Evolutionary conservation across 345 rosid species (phyloP).

Genomic region (Acer yangbiense): DNA sequence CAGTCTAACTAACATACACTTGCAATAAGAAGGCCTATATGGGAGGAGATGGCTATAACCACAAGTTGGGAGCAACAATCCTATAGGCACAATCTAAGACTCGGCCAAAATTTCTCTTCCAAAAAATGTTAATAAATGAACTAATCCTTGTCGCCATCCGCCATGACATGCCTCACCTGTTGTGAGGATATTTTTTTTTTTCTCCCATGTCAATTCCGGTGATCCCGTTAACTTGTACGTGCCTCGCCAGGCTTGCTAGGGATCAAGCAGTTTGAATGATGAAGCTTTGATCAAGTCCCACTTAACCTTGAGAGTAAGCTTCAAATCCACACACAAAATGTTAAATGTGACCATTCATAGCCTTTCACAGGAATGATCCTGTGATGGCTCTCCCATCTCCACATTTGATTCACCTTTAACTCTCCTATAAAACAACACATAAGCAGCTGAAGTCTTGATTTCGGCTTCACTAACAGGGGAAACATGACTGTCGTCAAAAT

Average conservation of each 20-base stretch:
- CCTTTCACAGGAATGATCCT: conserved; percentile 29
- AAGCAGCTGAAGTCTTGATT: conserved; percentile 84
- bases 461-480: conserved; percentile 61
- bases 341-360: not conserved
- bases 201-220: not conserved
- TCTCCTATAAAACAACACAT: conserved; percentile 80
- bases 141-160: conserved; percentile 8
- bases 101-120: conserved; percentile 12
- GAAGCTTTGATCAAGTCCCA: not conserved
- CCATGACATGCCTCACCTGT: not conserved
- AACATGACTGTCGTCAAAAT: conserved; percentile 80
- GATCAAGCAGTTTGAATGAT: not conserved
- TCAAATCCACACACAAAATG: not conserved
- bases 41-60: not conserved
- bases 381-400: conserved; percentile 39
- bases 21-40: not conserved
- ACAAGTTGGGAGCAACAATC: not conserved
- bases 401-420: conserved; percentile 38
- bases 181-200: not conserved
- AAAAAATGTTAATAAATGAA: conserved; percentile 9
- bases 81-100: conserved; percentile 5
- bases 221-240: not conserved
- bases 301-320: not conserved
- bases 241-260: not conserved
- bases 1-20: not conserved